Conservation (phyloP, 345 rosid genomes). For the Boechera retrofracta region DNA sequence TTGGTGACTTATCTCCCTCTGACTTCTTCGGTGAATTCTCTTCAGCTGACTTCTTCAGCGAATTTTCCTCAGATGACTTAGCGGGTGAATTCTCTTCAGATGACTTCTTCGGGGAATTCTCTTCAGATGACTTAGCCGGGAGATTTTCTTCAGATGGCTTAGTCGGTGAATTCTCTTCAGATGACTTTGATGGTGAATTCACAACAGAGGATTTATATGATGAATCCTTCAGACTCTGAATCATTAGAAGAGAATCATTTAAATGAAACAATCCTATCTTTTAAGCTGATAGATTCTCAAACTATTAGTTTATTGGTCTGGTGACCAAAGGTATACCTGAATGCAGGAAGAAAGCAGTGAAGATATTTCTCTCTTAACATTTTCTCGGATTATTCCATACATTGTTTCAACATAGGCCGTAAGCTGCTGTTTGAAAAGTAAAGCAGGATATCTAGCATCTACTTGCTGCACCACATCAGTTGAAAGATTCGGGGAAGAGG, state of each 20-base stretch:
- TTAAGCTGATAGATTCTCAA: slow-evolving; percentile 16
- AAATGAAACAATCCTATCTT: slow-evolving; percentile 20
- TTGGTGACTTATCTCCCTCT: slow-evolving; percentile 19
- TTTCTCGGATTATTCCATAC: slow-evolving; percentile 87
- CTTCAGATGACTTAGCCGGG: slow-evolving; percentile 48
- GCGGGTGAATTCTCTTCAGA: slow-evolving; percentile 50
- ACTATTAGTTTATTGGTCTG: slow-evolving; percentile 10
- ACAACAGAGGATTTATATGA: slow-evolving; percentile 38
- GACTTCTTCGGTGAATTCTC: slow-evolving; percentile 50
- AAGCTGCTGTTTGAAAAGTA: slow-evolving; percentile 97
- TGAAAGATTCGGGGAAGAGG: slow-evolving; percentile 72
- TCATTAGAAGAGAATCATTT: slow-evolving; percentile 18
- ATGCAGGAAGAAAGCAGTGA: slow-evolving; percentile 71
- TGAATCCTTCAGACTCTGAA: slow-evolving; percentile 64
- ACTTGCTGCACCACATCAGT: slow-evolving; percentile 69
- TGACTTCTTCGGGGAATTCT: slow-evolving; percentile 51
- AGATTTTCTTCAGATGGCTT: slow-evolving; percentile 41
- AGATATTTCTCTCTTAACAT: slow-evolving; percentile 73
- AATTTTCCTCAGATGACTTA: slow-evolving; percentile 42
- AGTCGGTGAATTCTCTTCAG: slow-evolving; percentile 50
- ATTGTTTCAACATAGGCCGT: slow-evolving; percentile 93
- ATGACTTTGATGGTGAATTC: slow-evolving; percentile 34
- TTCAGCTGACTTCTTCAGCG: slow-evolving; percentile 46
- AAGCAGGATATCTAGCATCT: slow-evolving; percentile 97
- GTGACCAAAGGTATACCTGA: slow-evolving; percentile 56